Evolutionary conservation across 148 eudicot genomes (phyloP), one percentile per base, ranked within the genome.

Genomic region (Spergularia bocconei): DNA sequence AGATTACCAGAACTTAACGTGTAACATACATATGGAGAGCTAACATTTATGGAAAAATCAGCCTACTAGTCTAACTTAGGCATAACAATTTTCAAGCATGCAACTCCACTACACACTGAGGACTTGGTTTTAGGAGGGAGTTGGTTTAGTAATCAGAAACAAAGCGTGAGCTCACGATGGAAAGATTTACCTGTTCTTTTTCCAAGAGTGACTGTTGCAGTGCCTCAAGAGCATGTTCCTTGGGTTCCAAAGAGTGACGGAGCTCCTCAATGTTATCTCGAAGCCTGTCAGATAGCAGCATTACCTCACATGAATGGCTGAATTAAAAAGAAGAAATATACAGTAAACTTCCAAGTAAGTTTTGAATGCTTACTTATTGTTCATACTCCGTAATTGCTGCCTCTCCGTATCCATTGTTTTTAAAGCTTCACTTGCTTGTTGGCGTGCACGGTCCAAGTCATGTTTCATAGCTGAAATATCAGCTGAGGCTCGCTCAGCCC

Each of bases 211-310:
- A 88, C 71, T 89, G 96, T 67, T 92, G 92, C 75, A 92, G 70
- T n/a, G 87, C 77, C 84, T 89, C 97, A 73, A 95, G 74, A 82
- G 97, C 96, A 83, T 86, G 90, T 70, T 95, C 94, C 73, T 95
- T 92, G 53, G 99, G 99, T 81, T 79, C 87, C 79, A 95, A 78
- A 20, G 97, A 88, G 80, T 82, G 88, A 41, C 96, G 99, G 69
- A 95, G 81, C 79, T 95, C 99, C 86, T 95, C 99, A 74, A 95
- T 79, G 74, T 84, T 89, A 74, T 95, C 99, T 76, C 97, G 87
- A 79, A 95, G 94, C 85, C 99, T 95, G 84, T 62, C 80, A 55
- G 72, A 38, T 72, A 82, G 72, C 62, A 66, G 48, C 29, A 69
- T 14, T 15, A 14, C 67, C 54, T 75, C 72, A 55, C 65, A 70